phyloP scores from a whole-genome alignment of 495 filamentous ascomycete species.

The Penicillium desertorum region DNA sequence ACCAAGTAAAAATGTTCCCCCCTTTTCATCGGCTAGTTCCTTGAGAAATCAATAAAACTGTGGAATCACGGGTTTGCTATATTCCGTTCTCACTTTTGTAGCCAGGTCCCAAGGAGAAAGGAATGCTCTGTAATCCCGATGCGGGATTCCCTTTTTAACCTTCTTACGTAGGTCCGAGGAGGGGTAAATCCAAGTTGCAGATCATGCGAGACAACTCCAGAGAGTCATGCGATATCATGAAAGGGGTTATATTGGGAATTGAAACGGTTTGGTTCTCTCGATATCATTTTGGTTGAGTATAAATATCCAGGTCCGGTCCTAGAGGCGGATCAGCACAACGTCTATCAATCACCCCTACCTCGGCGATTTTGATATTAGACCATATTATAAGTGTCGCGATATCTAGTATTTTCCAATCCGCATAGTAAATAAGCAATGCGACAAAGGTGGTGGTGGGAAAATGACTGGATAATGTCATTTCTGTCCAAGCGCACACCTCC shows the following conservation, averaged over 20 bases:
- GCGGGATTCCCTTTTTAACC: slow-evolving; percentile 16
- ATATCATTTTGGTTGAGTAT: slow-evolving; percentile 6
- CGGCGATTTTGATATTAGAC: slow-evolving; percentile 2
- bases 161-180: slow-evolving; percentile 31
- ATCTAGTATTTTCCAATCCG: background rate
- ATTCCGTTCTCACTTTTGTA: background rate
- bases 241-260: background rate
- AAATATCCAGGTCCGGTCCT: slow-evolving; percentile 3
- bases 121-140: slow-evolving; percentile 13
- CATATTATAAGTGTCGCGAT: slow-evolving; percentile 17
- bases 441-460: slow-evolving; percentile 20
- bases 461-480: slow-evolving; percentile 17
- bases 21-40: slow-evolving; percentile 2
- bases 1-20: slow-evolving; percentile 14
- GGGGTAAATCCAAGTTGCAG: slow-evolving; percentile 32
- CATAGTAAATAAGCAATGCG: slow-evolving; percentile 22
- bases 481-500: slow-evolving; percentile 21
- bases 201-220: slow-evolving; percentile 32
- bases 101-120: slow-evolving; percentile 13
- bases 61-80: background rate
- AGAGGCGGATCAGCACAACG: slow-evolving; percentile 2
- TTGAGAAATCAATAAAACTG: background rate
- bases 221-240: slow-evolving; percentile 26
- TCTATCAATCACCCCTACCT: slow-evolving; percentile 8
- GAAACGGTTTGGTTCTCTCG: background rate